Evolutionary conservation across 345 rosid species (phyloP), one percentile per base, ranked within the genome.

Genomic region (Microcos paniculata): DNA sequence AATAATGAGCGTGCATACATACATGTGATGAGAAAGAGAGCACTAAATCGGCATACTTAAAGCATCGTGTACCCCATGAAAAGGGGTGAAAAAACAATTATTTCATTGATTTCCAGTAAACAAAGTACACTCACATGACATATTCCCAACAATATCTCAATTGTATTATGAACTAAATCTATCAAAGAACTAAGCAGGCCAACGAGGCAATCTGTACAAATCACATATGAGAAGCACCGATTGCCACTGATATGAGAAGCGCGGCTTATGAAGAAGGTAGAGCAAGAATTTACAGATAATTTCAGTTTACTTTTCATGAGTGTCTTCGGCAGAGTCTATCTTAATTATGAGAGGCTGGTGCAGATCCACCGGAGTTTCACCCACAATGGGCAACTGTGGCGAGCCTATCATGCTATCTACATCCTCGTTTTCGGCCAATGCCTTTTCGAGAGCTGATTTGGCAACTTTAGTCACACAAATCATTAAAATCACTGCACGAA

Each of bases 391-490:
- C 82, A 84, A 81, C 78, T 88, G 87, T 0, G 91, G 84, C 0
- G 88, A 71, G 38, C 70, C 81, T 19, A 81, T 45, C 40, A 85
- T 75, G 13, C 74, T 84, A 57, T 82, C 94, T 6, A 89, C 45
- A 33, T 84, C 90, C 65, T 88, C 98, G 45, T 90, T 88, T 86
- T 96, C 99, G 0, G 92, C 98, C 88, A 96, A 81, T 57, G 99
- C 98, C 84, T 94, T 94, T 15, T 85, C 92, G 80, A 96, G 77
- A 28, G 99, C 97, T 15, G 90, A 74, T 81, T 87, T 88, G 9
- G 99, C 99, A 1, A 94, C 95, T 80, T 83, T 91, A 0, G 95
- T 92, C 40, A 96, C 95, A 46, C 90, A 87, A 21, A 85, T 78
- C 84, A 96, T 91, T 76, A 96, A 78, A 62, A 92, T 65, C 84